Base-by-base conservation (phyloP, 2,329 filamentous ascomycete genomes). In the Gaeumannomyces sp. region DNA sequence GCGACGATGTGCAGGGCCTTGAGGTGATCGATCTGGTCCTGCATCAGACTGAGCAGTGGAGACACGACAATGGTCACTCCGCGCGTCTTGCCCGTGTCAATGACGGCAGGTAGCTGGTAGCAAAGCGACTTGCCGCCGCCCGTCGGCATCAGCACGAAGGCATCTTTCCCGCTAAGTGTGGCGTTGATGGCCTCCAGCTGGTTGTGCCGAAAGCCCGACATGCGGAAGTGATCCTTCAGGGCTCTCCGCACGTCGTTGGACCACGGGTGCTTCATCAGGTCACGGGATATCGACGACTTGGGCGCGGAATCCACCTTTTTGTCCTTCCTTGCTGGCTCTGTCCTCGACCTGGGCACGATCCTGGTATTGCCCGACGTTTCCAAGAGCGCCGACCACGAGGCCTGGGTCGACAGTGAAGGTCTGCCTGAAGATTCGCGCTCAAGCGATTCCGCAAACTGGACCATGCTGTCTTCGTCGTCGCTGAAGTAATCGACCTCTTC, bases 141-240 rank as follows among this genome's bases (percentile, higher is more conserved):
- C 0, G 95, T 99, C 2, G 96, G 95, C 95, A 99, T 99, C 56
- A 99, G 81, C 22, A 99, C 90, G 74, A 99, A 99, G 0, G 91
- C 89, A 76, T 99, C 94, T 68, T 94, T 88, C 3, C 94, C 95
- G 35, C 80, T 82, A 60, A 99, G 80, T 0, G 95, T 98, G 1
- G 93, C 90, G 75, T 99, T 98, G 75, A 99, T 97, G 19, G 95
- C 93, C 76, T 98, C 92, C 1, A 98, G 82, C 73, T 99, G 95
- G 73, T 97, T 95, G 64, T 89, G 87, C 35, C 96, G 88, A 73
- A 99, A 99, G 0, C 92, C 92, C 64, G 85, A 86, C 74, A 99
- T 88, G 68, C 89, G 85, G 72, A 99, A 99, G 3, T 88, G 84
- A 70, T 94, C 88, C 71, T 90, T 92, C 68, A 99, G 79, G n/a